Evolutionary conservation across 2,329 filamentous ascomycete species (phyloP).

Genomic region (Ceratocystis lukuohia): DNA sequence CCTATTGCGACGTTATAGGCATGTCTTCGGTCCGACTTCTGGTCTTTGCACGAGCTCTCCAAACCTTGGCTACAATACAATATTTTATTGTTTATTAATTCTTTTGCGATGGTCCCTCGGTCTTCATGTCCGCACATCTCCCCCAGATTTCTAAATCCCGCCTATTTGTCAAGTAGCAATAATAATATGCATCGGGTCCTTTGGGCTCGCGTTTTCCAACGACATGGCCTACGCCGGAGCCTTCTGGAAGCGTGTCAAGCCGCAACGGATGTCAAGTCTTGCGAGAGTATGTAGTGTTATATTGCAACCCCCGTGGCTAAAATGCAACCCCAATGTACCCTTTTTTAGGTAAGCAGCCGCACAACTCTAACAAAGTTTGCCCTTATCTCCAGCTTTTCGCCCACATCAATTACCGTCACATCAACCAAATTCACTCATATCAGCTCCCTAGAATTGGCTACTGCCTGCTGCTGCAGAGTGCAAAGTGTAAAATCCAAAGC

Average conservation of each 20-base stretch:
- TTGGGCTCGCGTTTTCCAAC: no score
- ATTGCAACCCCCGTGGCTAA: neutral
- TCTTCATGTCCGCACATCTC: neutral
- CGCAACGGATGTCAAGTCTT: neutral
- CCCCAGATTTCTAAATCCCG: neutral
- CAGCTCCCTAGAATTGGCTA: neutral
- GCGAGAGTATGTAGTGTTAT: no score
- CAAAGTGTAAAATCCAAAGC: no score
- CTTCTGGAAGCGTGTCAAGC: neutral
- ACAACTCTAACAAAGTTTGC: neutral
- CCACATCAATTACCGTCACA: neutral
- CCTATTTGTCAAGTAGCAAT: neutral
- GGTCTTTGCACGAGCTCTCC: slow-evolving; percentile 1
- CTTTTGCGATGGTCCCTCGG: neutral
- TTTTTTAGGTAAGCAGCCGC: neutral
- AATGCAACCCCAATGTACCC: neutral
- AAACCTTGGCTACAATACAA: neutral
- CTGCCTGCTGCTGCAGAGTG: no score
- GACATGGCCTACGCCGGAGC: neutral
- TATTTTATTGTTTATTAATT: neutral
- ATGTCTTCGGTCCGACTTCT: slow-evolving; percentile 5
- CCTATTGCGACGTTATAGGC: neutral
- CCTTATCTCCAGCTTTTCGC: neutral
- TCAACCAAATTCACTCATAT: neutral
- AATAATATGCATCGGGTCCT: neutral